Base-by-base conservation (phyloP, 2,329 filamentous ascomycete genomes). In the Apiospora marii region DNA sequence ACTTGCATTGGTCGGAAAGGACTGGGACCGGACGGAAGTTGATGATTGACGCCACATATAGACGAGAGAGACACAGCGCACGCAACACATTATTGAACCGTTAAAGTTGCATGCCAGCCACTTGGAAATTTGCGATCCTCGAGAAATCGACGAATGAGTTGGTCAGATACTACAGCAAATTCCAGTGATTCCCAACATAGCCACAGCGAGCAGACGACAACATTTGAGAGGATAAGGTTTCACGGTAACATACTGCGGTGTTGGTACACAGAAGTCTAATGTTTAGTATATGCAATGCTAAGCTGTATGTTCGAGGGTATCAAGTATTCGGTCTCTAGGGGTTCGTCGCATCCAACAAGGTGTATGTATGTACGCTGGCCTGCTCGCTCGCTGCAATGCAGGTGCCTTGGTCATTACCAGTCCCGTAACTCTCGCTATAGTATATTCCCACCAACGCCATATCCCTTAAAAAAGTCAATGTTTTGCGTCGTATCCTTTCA, bases 241-340 rank as follows among this genome's bases (percentile, higher is more conserved):
- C 30, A 61, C 19, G 30, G 53, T n/a, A 12, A 19, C 30, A 37
- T 12, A 4, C 7, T 61, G 8, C 16, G 30, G 7, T 8, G 41
- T 22, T 3, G 10, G 19, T n/a, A 19, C 41, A 41, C n/a, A 34
- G 46, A 34, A 24, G 7, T 70, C 37, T 58, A 51, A 27, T 68
- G 1, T 71, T 49, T 46, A 44, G 64, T 43, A 72, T 72, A 69
- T 69, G 34, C 16, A 51, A 61, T 24, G 22, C n/a, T 64, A 64
- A 43, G 22, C 30, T 67, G 53, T 71, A 51, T 71, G 48, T 53
- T 10, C 30, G 46, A 69, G 67, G 70, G 70, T 61, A 72, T 72
- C 27, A 69, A 49, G 46, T 68, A 27, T 30, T 43, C 37, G 53
- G 43, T 71, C 44, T 72, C 44, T 72, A 68, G 46, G 46, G 46